phyloP scores from a whole-genome alignment of 441 rosid species.

The Populus hybrid region DNA sequence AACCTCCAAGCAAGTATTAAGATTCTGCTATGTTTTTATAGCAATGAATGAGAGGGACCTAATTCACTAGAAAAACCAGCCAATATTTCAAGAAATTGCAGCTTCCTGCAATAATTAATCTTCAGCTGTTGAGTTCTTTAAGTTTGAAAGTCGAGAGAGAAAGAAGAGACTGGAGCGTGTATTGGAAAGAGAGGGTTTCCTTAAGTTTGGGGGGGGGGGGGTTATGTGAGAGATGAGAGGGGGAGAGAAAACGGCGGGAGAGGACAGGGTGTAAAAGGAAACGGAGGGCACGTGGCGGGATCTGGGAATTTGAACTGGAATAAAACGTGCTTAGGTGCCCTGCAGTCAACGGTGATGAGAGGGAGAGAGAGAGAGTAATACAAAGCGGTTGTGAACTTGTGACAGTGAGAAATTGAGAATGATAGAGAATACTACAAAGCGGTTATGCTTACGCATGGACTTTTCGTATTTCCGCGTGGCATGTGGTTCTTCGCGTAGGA shows the following conservation, averaged over 20 bases:
- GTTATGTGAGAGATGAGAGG: slow-evolving; percentile 18
- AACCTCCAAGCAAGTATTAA: too few species aligned
- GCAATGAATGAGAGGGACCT: too few species aligned
- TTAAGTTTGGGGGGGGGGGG: neutral
- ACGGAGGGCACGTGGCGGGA: slow-evolving; percentile 34
- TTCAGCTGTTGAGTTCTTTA: neutral
- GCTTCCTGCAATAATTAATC: neutral
- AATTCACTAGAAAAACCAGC: neutral
- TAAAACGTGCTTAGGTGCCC: slow-evolving; percentile 27
- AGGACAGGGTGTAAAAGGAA: neutral
- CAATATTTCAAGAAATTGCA: neutral
- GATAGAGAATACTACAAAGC: too few species aligned
- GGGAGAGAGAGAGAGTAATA: too few species aligned
- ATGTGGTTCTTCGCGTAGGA: too few species aligned
- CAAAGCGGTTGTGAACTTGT: neutral
- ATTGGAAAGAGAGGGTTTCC: slow-evolving; percentile 28
- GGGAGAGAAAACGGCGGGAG: slow-evolving; percentile 68
- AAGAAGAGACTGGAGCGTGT: slow-evolving; percentile 9
- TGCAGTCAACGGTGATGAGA: slow-evolving; percentile 13
- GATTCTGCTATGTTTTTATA: too few species aligned
- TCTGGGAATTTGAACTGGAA: slow-evolving; percentile 11
- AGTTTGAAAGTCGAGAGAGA: neutral
- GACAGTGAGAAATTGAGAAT: too few species aligned
- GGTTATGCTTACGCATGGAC: too few species aligned
- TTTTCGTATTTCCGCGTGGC: too few species aligned